phyloP scores from a whole-genome alignment of 2,329 filamentous ascomycete genomes.

The Paecilomyces formosus region DNA sequence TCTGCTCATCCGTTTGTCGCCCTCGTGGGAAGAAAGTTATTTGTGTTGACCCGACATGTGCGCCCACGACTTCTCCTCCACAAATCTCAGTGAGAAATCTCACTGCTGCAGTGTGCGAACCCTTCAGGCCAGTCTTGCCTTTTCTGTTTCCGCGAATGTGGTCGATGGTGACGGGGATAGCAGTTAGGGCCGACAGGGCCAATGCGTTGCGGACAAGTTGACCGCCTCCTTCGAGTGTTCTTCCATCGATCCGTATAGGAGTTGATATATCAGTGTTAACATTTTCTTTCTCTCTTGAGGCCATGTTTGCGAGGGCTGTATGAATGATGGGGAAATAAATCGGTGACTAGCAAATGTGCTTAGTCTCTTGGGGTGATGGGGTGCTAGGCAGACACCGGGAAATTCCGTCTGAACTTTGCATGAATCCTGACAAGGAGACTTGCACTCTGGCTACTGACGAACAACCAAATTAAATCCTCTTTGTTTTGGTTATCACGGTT shows the following conservation, averaged over 20 bases:
- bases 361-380: no score
- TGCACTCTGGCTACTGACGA: background rate
- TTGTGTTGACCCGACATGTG: conserved; percentile 26
- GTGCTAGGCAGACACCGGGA: no score
- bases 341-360: no score
- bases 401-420: no score
- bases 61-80: conserved; percentile 33
- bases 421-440: background rate
- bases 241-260: conserved; percentile 34
- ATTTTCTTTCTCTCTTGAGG: background rate
- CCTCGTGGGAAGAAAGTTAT: conserved; percentile 25
- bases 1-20: background rate
- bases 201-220: conserved; percentile 53
- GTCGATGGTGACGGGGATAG: conserved; percentile 42
- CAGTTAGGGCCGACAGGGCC: conserved; percentile 47
- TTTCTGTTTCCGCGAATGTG: conserved; percentile 46
- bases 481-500: background rate
- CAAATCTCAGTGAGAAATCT: conserved; percentile 46
- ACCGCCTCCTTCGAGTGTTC: conserved; percentile 55
- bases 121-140: conserved; percentile 48
- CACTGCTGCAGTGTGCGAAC: conserved; percentile 50
- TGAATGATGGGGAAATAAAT: no score
- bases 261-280: background rate
- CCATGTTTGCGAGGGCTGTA: background rate
- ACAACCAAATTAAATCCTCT: background rate